Conservation (phyloP, 1,284 basidiomycete species). For the Cryptococcus sp. region DNA sequence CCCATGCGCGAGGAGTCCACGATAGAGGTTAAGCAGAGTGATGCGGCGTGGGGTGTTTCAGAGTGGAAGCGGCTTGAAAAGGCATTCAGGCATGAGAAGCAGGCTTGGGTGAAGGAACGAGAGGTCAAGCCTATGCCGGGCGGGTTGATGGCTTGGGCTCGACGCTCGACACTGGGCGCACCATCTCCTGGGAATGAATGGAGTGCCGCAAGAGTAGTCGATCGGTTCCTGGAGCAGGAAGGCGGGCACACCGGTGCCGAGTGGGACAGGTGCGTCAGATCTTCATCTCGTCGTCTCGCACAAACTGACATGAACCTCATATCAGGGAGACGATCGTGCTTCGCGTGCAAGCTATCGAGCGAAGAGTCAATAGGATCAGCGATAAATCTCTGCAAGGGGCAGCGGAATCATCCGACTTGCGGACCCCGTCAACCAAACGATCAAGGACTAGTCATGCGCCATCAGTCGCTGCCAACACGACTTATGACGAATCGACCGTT, state of each 20-base stretch:
- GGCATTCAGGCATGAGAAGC: constrained; percentile 31
- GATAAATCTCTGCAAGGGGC: background rate
- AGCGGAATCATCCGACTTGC: too few species aligned
- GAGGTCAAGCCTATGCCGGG: constrained; percentile 31
- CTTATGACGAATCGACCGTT: constrained; percentile 12
- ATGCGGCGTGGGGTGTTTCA: constrained; percentile 30
- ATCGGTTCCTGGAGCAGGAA: constrained; percentile 73
- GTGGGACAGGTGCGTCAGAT: constrained; percentile 33
- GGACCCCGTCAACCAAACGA: too few species aligned
- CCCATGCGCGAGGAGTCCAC: background rate
- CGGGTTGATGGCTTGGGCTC: constrained; percentile 31
- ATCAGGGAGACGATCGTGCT: constrained; percentile 28
- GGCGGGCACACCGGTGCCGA: constrained; percentile 55
- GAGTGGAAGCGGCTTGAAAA: constrained; percentile 47
- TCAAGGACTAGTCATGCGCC: too few species aligned
- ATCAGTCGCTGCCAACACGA: background rate
- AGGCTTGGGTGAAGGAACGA: constrained; percentile 33
- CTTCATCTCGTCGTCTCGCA: background rate
- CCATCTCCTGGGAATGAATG: constrained; percentile 58
- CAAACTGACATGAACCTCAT: background rate
- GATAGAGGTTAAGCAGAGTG: background rate
- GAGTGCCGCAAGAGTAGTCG: constrained; percentile 70
- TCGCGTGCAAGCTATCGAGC: constrained; percentile 37
- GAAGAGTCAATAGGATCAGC: constrained; percentile 17
- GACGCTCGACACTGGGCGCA: constrained; percentile 14